phyloP scores from a whole-genome alignment of 768 basidiomycete species.

The Leccinum subgranulosum region DNA sequence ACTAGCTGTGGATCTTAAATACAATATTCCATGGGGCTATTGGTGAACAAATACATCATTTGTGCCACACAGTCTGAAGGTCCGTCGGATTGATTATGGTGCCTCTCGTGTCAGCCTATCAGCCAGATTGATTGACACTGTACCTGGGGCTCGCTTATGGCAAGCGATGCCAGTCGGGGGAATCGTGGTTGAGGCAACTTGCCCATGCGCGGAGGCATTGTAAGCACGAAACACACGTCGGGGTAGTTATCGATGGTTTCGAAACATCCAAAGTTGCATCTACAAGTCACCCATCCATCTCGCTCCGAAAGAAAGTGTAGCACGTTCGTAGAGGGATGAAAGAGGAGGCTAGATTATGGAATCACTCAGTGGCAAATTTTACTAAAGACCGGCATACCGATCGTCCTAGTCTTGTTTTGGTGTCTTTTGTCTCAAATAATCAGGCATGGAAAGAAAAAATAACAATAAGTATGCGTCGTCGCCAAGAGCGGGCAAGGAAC shows the following conservation, averaged over 20 bases:
- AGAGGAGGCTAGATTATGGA: background rate
- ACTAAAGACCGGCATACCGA: background rate
- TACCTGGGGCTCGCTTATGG: background rate
- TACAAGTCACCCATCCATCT: background rate
- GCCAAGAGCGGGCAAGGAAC: background rate
- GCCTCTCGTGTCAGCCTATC: background rate
- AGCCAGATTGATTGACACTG: background rate
- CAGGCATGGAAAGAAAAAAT: background rate
- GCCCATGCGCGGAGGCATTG: background rate
- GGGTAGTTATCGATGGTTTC: background rate
- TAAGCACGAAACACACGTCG: background rate
- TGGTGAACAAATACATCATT: background rate
- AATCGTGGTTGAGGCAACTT: background rate
- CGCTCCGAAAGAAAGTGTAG: background rate
- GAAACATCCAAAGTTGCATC: background rate
- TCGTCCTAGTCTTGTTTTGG: background rate
- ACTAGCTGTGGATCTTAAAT: slow-evolving; percentile 18
- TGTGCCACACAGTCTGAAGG: background rate
- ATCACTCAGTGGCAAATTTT: no score
- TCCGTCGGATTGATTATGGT: background rate
- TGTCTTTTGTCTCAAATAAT: background rate
- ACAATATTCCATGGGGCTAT: slow-evolving; percentile 16
- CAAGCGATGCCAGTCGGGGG: background rate
- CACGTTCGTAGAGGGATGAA: background rate
- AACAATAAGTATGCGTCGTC: background rate